These are phyloP conservation scores for Amanita polypyramis DNA, from an alignment of 768 basidiomycete species.

Conservation along the genomic window DNA sequence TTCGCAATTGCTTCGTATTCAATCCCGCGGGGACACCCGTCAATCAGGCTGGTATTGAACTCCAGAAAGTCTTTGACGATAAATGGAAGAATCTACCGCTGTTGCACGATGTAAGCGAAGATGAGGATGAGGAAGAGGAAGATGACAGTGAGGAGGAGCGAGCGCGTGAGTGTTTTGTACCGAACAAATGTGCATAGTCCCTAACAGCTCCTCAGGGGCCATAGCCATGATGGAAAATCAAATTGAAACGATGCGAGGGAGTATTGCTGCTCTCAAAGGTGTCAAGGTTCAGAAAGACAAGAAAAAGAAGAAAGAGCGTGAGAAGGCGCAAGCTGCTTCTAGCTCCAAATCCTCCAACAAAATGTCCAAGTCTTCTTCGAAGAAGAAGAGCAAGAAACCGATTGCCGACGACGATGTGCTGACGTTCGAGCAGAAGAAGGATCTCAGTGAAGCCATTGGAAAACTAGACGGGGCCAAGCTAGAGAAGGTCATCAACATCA, in stretches of 20 bases:
- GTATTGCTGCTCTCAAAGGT: conserved; percentile 52
- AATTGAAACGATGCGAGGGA: conserved; percentile 68
- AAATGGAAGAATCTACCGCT: conserved; percentile 80
- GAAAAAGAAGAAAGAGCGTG: conserved; percentile 60
- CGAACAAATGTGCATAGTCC: conserved; percentile 7
- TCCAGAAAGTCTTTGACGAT: conserved; percentile 85
- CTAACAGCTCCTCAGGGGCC: conserved; percentile 33
- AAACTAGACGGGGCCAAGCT: conserved; percentile 75
- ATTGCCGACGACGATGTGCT: conserved; percentile 72
- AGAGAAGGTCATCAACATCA: conserved; percentile 89
- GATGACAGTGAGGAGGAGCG: conserved; percentile 61
- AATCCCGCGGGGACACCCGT: conserved; percentile 86
- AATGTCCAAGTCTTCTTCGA: conserved; percentile 32
- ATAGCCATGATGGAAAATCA: conserved; percentile 74
- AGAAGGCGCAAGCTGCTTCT: conserved; percentile 46
- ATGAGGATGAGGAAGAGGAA: conserved; percentile 59
- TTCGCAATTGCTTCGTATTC: conserved; percentile 87
- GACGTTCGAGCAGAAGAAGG: conserved; percentile 96
- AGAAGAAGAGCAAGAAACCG: conserved; percentile 60
- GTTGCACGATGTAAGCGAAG: conserved; percentile 45
- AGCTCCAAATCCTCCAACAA: conserved; percentile 52
- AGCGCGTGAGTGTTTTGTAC: conserved; percentile 39
- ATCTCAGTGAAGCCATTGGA: conserved; percentile 89
- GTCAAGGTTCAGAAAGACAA: conserved; percentile 48
- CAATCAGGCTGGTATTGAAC: conserved; percentile 72